phyloP scores from a whole-genome alignment of 225 moss, liverwort and hornwort genomes.

The Bryoerythrophyllum caledonicum region DNA sequence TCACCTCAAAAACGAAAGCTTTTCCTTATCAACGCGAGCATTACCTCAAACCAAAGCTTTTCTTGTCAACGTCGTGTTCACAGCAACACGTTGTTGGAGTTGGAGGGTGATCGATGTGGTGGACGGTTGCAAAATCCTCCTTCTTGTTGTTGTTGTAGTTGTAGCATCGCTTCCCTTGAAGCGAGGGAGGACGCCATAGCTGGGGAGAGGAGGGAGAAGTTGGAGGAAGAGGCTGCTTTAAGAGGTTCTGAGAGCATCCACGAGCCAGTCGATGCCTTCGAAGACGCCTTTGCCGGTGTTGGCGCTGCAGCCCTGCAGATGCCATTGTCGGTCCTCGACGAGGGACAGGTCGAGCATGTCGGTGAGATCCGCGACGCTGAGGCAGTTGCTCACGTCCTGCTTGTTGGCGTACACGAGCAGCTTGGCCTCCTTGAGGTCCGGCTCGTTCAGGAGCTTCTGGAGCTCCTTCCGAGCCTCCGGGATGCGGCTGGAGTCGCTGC shows the following conservation, averaged over 20 bases:
- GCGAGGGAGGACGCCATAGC: slow-evolving; percentile 39
- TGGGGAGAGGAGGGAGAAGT: neutral
- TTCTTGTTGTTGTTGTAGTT: too few species aligned
- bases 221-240: neutral
- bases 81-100: slow-evolving; percentile 5
- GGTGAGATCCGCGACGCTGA: slow-evolving; percentile 30
- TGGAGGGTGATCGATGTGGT: neutral
- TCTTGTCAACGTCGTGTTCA: neutral
- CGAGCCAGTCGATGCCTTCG: slow-evolving; percentile 49
- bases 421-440: slow-evolving; percentile 38
- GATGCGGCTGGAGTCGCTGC: slow-evolving; percentile 40
- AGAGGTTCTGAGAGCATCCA: slow-evolving; percentile 27
- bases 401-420: slow-evolving; percentile 51
- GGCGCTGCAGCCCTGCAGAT: slow-evolving; percentile 46
- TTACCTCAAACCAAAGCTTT: neutral
- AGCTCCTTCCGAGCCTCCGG: slow-evolving; percentile 50
- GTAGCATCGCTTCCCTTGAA: slow-evolving; percentile 24
- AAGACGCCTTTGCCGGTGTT: slow-evolving; percentile 31
- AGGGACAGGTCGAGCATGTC: slow-evolving; percentile 39
- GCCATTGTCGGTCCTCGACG: slow-evolving; percentile 38
- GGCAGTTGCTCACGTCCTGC: slow-evolving; percentile 30
- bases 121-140: too few species aligned
- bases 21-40: neutral
- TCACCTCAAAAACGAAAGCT: neutral
- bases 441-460: slow-evolving; percentile 43